Evolutionary conservation across 1,139 yeast genomes (phyloP).

Genomic region (Trichomonascaceae sp.): DNA sequence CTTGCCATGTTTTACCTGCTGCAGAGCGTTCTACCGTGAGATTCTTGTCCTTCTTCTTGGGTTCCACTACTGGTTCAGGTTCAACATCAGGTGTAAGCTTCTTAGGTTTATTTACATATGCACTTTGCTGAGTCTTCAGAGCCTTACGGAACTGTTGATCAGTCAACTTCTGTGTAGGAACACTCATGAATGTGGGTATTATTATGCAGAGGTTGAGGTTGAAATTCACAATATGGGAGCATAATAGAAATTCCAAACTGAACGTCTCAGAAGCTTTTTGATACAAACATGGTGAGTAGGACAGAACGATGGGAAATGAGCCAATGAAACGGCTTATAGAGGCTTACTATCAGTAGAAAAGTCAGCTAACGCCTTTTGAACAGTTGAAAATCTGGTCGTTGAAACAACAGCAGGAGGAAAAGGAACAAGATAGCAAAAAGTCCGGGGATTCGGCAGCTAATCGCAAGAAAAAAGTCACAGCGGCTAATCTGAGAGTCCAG

Average conservation of each 20-base stretch:
- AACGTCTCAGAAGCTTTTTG: background rate
- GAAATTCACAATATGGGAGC: background rate
- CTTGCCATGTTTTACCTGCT: constrained; percentile 48
- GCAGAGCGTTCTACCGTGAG: constrained; percentile 40
- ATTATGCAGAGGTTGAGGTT: background rate
- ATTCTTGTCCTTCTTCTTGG: background rate
- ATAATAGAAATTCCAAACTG: background rate
- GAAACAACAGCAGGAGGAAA: constrained; percentile 35
- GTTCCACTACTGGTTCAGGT: background rate
- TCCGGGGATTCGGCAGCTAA: constrained; percentile 20
- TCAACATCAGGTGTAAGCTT: background rate
- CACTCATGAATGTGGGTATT: background rate
- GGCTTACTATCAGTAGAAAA: no score
- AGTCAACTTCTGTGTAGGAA: constrained; percentile 8
- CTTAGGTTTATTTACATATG: constrained; percentile 12
- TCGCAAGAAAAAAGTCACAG: constrained; percentile 42
- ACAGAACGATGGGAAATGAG: background rate
- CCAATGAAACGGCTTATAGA: background rate
- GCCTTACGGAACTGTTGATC: constrained; percentile 25
- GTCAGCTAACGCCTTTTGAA: background rate
- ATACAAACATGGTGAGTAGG: background rate
- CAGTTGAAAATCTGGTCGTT: constrained; percentile 39
- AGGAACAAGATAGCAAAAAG: constrained; percentile 24
- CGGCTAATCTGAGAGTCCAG: constrained; percentile 41
- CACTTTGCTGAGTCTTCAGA: constrained; percentile 28